Conservation (phyloP, 345 rosid species). For the Hibiscus tridactylites region DNA sequence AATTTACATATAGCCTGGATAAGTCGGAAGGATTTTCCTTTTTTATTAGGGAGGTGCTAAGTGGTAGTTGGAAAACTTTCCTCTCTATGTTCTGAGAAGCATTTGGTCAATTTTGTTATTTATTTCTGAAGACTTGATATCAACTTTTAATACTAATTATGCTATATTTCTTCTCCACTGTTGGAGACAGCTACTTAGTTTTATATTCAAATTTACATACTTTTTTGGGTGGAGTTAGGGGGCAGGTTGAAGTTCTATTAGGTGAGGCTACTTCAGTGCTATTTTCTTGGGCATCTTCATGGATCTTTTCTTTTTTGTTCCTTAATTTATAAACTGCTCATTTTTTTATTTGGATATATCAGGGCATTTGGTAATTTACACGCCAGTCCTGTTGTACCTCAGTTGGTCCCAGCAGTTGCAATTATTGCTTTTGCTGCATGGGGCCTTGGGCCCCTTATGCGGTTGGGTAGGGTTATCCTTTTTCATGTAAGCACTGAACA, state of each 20-base stretch:
- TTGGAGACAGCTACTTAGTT: background rate
- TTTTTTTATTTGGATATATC: slow-evolving; percentile 10
- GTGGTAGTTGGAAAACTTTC: background rate
- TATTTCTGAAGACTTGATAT: background rate
- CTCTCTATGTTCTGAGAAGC: slow-evolving; percentile 3
- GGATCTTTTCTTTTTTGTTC: background rate
- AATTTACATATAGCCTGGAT: background rate
- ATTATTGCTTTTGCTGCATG: slow-evolving; percentile 71
- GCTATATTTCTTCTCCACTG: background rate
- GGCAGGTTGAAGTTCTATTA: background rate
- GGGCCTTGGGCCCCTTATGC: slow-evolving; percentile 75
- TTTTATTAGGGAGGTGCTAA: background rate
- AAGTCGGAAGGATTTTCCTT: background rate
- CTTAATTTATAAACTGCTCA: background rate
- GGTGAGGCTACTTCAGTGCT: background rate
- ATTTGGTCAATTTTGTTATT: background rate
- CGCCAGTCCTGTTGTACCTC: slow-evolving; percentile 44
- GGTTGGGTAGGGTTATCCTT: slow-evolving; percentile 40
- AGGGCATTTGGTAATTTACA: slow-evolving; percentile 53
- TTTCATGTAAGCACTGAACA: slow-evolving; percentile 34
- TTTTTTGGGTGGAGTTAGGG: background rate
- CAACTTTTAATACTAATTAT: background rate
- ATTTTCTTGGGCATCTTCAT: background rate
- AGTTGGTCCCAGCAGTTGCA: slow-evolving; percentile 62
- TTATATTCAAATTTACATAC: background rate